Evolutionary conservation across 2,329 filamentous ascomycete genomes (phyloP).

Genomic region (Colletotrichum tamarilloi): DNA sequence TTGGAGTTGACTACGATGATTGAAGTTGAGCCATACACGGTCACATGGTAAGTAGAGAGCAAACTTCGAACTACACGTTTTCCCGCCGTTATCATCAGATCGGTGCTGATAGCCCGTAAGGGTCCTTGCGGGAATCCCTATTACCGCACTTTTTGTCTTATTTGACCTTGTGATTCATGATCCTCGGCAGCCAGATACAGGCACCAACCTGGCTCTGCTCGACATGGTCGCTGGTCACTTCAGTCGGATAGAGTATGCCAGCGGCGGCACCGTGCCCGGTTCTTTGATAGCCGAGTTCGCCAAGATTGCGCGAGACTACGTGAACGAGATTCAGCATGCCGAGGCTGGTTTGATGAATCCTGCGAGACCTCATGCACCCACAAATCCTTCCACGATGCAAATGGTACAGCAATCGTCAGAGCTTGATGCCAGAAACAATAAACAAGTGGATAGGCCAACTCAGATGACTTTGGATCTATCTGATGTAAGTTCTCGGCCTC

Average conservation of each 20-base stretch:
- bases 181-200: constrained; percentile 46
- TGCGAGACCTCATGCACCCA: background rate
- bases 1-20: constrained; percentile 44
- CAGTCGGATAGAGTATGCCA: constrained; percentile 52
- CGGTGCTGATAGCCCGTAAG: constrained; percentile 28
- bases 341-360: background rate
- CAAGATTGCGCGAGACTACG: constrained; percentile 54
- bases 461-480: background rate
- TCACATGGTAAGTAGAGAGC: constrained; percentile 39
- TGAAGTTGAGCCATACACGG: constrained; percentile 44
- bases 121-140: constrained; percentile 48
- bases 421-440: background rate
- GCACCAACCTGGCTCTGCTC: constrained; percentile 50
- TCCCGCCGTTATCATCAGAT: background rate
- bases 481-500: background rate
- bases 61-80: no score
- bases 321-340: constrained; percentile 40
- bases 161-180: constrained; percentile 55
- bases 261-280: constrained; percentile 47
- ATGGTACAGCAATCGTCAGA: background rate
- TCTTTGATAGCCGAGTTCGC: constrained; percentile 52
- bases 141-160: constrained; percentile 51
- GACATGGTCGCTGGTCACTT: constrained; percentile 56
- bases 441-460: background rate
- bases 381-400: background rate